Conservation (phyloP, 768 basidiomycete species). For the Russula compacta region DNA sequence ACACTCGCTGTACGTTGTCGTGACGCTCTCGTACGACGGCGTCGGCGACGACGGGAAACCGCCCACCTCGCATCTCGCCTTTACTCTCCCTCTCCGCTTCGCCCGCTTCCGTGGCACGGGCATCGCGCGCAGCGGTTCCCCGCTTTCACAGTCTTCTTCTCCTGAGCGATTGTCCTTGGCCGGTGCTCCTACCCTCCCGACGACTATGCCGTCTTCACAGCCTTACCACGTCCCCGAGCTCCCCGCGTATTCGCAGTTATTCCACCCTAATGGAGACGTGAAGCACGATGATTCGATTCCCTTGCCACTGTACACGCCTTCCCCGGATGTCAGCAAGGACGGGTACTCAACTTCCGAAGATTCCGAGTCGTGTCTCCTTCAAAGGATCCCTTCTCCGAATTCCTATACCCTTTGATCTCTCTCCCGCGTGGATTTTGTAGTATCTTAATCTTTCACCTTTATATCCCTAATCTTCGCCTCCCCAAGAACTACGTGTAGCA, state of each 20-base stretch:
- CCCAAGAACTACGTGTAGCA: background rate
- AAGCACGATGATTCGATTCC: constrained; percentile 58
- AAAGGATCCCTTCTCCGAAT: background rate
- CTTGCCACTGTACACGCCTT: constrained; percentile 54
- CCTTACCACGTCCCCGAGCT: constrained; percentile 31
- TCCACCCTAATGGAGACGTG: constrained; percentile 61
- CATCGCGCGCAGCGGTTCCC: constrained; percentile 14
- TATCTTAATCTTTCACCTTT: background rate
- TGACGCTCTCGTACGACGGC: constrained; percentile 8
- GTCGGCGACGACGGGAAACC: background rate
- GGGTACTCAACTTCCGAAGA: background rate
- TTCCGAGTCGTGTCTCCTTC: background rate
- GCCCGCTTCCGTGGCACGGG: constrained; percentile 33
- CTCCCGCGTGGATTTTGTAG: background rate
- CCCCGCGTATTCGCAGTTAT: constrained; percentile 74
- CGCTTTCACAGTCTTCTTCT: constrained; percentile 19
- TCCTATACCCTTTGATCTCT: background rate
- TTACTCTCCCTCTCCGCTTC: constrained; percentile 44
- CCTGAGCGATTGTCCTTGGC: constrained; percentile 11
- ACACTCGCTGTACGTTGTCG: constrained; percentile 22
- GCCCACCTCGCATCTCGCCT: constrained; percentile 25
- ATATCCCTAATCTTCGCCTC: background rate
- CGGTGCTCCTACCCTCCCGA: background rate
- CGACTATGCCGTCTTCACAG: constrained; percentile 2
- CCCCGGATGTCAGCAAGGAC: background rate